Evolutionary conservation across 2,329 filamentous ascomycete genomes (phyloP).

Genomic region (Drechslerella coelobrocha): DNA sequence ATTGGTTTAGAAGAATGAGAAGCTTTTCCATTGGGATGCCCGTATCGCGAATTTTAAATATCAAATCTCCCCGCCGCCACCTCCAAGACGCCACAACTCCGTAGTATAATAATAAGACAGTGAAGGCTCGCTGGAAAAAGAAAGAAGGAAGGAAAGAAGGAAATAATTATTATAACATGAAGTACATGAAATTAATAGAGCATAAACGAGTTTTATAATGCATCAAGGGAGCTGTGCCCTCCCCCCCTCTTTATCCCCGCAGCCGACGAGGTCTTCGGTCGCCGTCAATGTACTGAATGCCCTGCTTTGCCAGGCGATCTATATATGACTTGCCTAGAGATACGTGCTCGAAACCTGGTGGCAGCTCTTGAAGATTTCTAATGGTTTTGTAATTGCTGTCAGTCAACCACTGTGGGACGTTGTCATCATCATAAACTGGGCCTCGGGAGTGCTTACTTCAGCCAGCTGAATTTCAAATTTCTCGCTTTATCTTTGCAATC

Average conservation of each 20-base stretch:
- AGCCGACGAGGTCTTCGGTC: no score
- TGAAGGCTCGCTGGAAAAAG: conserved; percentile 23
- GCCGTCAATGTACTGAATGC: conserved; percentile 15
- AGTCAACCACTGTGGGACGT: not conserved
- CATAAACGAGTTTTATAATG: no score
- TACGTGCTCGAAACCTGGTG: conserved; percentile 15
- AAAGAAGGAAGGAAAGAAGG: conserved; percentile 26
- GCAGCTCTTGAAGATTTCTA: conserved; percentile 15
- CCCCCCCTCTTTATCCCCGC: no score
- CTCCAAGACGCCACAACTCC: no score
- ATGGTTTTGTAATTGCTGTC: not conserved
- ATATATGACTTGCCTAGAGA: conserved; percentile 7
- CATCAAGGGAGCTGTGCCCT: no score
- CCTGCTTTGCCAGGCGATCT: not conserved
- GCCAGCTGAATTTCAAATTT: conserved; percentile 19
- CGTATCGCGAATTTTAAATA: no score
- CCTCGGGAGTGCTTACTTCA: conserved; percentile 24
- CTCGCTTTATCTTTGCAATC: conserved; percentile 36
- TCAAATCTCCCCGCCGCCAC: no score
- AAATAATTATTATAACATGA: no score
- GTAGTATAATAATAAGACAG: conserved; percentile 3
- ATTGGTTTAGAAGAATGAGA: no score
- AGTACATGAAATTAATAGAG: no score
- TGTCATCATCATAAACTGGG: no score
- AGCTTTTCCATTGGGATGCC: no score